Base-by-base conservation (phyloP, 2,329 filamentous ascomycete genomes). In the Aspergillus transmontanensis region DNA sequence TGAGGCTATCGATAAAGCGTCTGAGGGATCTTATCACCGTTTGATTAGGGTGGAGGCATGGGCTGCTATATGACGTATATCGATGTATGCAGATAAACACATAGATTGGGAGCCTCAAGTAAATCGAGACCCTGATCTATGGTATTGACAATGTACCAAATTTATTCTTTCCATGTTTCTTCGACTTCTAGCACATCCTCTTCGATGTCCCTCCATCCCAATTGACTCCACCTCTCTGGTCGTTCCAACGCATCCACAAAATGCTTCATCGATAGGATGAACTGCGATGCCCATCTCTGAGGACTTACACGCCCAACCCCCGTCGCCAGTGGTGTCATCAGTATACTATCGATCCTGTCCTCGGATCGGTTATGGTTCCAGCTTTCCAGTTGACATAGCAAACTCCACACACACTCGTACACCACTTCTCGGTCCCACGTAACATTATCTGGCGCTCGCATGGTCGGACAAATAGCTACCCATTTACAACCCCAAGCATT, bases 251-350 rank as follows among this genome's bases (percentile, higher is more conserved):
- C 82, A 57, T 85, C 80, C 1, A 81, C 75, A 65, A 80, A 86
- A 70, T 86, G 82, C 69, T 81, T 85, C 63, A 86, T 67, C 0
- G 84, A 84, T 23, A 86, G 62, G 21, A 84, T 80, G 21, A 77
- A 73, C 76, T 86, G 84, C 36, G 71, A 71, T 11, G 84, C 83
- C 84, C 84, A 86, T 3, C 75, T 77, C 66, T 82, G 73, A 7
- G 78, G 67, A 67, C 78, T 83, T 39, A 86, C 79, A 0, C 64
- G 62, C 0, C 84, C 84, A 6, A 78, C 69, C 1, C 84, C 84
- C 1, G 82, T 85, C 2, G 81, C 84, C 66, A 86, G 63, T 0
- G 85, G 85, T 6, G 84, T 83, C 78, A 86, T 84, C 16, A 86
- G 72, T 10, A 86, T 64, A 16, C 71, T 80, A 6, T 67, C 53